Base-by-base conservation (phyloP, 192 early-diverging fungal species). In the Geosiphon pyriformis region DNA sequence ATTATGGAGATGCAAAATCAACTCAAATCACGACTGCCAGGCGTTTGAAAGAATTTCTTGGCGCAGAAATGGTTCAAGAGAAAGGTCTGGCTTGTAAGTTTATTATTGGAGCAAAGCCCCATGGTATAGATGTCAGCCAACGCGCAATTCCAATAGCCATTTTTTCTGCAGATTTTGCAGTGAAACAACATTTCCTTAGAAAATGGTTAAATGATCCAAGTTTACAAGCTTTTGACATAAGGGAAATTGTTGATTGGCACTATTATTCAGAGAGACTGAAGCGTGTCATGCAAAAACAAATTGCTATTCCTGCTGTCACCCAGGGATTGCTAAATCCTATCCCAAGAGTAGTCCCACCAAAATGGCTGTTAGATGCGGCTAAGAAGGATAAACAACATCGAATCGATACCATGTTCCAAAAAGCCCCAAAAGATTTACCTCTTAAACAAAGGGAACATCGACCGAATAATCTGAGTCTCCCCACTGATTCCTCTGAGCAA, bases 291-390 rank as follows among this genome's bases (percentile, higher is more conserved):
- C 94, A 95, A 70, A 99, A 98, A 72, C 76, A 98, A 27, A 96
- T 99, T 64, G 97, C 95, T 1, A 99, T 99, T 70, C 97, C 97
- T 0, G 97, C 97, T 7, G 94, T 94, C 0, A 92, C 95, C 92
- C 97, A 99, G 72, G 86, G 89, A 47, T 87, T 99, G 11, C 30
- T 78, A 4, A 99, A 99, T 72, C 97, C 97, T 0, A 88, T 99
- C 23, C 94, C 94, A 7, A 83, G 97, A 32, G 85, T 99, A 17
- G 73, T 78, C 1, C 94, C 98, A 72, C 97, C 97, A 1, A 94
- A 98, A 62, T 99, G 97, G 97, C 75, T 99, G 42, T 79, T 82
- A 22, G 91, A 92, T 69, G 83, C 92, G 11, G 80, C 79, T 0
- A 76, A 83, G n/a, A 81, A 91, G 48, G 94, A 93, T 76, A 87